These are phyloP conservation scores for Neonectria faginata DNA, from an alignment of 2,329 filamentous ascomycete species.

Conservation along the genomic window DNA sequence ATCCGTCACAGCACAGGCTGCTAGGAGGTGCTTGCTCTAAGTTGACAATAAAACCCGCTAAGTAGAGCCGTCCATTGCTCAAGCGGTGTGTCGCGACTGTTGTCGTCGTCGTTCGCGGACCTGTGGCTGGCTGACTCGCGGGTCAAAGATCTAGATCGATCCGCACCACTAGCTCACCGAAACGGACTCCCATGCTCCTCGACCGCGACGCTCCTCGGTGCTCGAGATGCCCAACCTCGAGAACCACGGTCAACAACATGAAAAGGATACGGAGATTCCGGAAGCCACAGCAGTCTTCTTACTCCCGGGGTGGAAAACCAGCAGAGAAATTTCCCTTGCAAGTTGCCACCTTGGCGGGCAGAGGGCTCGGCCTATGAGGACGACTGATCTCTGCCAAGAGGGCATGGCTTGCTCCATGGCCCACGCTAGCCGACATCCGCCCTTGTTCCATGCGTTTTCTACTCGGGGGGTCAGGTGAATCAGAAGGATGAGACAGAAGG, in stretches of 20 bases:
- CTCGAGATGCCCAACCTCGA: not conserved
- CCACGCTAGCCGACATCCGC: conserved; percentile 18
- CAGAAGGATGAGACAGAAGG: conserved; percentile 1
- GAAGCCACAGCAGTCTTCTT: not conserved
- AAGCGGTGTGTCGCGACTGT: not conserved
- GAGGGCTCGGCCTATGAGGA: conserved; percentile 9
- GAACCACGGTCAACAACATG: not conserved
- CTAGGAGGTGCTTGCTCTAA: not conserved
- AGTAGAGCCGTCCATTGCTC: not conserved
- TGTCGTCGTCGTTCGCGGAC: not conserved
- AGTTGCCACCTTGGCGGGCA: not conserved
- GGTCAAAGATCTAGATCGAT: conserved; percentile 6
- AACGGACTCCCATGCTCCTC: not conserved
- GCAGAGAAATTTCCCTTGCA: conserved; percentile 9
- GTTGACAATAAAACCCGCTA: not conserved
- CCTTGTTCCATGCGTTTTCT: conserved; percentile 28
- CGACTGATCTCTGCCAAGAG: conserved; percentile 16
- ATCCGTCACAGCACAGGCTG: not conserved
- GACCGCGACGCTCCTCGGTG: not conserved
- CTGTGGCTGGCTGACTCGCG: conserved; percentile 7
- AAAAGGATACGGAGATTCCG: not conserved
- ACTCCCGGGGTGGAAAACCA: conserved; percentile 2
- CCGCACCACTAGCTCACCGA: not conserved
- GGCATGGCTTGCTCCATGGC: conserved; percentile 9
- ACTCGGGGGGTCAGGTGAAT: conserved; percentile 19